A percentile compares a stretch with the other conserved stretches of the same genome.
Evolutionary conservation across 2,329 filamentous ascomycete species (phyloP).

Genomic region (Fusarium staphyleae): DNA sequence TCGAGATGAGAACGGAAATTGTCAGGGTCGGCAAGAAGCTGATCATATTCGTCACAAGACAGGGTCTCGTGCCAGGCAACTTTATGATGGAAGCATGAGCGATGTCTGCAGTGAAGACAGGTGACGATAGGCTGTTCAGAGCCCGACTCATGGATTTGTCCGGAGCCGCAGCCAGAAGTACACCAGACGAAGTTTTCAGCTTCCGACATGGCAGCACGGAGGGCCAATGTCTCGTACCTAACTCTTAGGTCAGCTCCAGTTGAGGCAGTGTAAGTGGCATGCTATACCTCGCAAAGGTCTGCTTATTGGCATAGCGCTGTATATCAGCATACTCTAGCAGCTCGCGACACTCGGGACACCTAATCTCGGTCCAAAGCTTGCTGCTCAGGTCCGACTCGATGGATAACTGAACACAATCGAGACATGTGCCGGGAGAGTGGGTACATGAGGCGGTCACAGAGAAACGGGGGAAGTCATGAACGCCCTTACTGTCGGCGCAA

Average conservation of each 20-base stretch:
- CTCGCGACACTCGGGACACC: conserved; percentile 60
- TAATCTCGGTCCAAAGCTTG: conserved; percentile 54
- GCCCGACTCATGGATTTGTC: conserved; percentile 58
- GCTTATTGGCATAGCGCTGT: conserved; percentile 51
- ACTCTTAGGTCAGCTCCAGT: conserved; percentile 3
- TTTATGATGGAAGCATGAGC: conserved; percentile 53
- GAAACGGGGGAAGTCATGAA: conserved; percentile 43
- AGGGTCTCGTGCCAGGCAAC: conserved; percentile 52
- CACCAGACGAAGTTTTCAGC: conserved; percentile 61
- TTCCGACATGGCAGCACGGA: conserved; percentile 52
- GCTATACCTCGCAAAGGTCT: conserved; percentile 52
- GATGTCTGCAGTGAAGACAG: conserved; percentile 50
- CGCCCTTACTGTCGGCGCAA: conserved; percentile 46
- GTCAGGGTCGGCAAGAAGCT: conserved; percentile 48
- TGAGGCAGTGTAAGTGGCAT: neutral
- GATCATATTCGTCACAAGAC: conserved; percentile 54
- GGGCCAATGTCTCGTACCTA: conserved; percentile 54
- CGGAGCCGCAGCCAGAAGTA: conserved; percentile 57
- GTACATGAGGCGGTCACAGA: conserved; percentile 45
- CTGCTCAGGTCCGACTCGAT: conserved; percentile 46
- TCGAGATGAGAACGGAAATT: conserved; percentile 50
- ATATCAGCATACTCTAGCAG: conserved; percentile 55
- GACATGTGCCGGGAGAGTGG: conserved; percentile 46
- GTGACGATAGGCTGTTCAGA: conserved; percentile 50
- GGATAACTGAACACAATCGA: conserved; percentile 46